Percentiles rank a stretch among this genome's conserved stretches.
Conservation (phyloP, 352 stramenopile genomes). For the Peronospora belbahrii region DNA sequence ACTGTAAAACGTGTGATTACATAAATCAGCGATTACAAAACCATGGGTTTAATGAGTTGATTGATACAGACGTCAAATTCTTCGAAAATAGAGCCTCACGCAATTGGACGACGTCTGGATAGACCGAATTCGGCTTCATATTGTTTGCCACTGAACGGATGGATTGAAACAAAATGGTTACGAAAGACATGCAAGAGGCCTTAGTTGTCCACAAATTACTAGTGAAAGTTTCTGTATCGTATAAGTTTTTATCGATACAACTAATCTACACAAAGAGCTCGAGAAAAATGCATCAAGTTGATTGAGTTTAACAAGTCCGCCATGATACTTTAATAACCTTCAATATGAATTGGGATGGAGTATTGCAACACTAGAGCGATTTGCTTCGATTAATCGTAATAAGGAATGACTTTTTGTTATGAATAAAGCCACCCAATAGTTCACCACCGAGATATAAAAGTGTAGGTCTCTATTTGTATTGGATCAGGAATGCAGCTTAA, state of each 20-base stretch:
- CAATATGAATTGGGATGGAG: background rate
- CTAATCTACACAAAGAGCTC: background rate
- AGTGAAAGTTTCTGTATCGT: background rate
- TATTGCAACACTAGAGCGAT: background rate
- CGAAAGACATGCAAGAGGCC: too few species aligned
- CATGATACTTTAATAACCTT: background rate
- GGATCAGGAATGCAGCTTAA: constrained; percentile 13
- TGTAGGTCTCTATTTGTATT: constrained; percentile 10
- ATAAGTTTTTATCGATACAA: background rate
- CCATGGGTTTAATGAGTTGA: background rate
- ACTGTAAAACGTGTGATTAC: background rate
- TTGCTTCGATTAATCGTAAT: background rate
- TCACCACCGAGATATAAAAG: constrained; percentile 22
- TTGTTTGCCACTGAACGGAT: too few species aligned
- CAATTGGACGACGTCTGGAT: background rate
- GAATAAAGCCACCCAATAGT: too few species aligned
- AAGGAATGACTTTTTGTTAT: background rate
- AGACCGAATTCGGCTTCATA: background rate
- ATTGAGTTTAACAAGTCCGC: background rate
- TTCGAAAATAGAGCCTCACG: background rate
- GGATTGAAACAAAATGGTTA: too few species aligned
- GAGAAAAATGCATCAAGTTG: background rate
- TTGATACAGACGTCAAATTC: background rate
- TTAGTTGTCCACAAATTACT: too few species aligned
- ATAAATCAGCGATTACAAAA: background rate